Conservation (phyloP, 441 rosid species). For the Populus hybrid region DNA sequence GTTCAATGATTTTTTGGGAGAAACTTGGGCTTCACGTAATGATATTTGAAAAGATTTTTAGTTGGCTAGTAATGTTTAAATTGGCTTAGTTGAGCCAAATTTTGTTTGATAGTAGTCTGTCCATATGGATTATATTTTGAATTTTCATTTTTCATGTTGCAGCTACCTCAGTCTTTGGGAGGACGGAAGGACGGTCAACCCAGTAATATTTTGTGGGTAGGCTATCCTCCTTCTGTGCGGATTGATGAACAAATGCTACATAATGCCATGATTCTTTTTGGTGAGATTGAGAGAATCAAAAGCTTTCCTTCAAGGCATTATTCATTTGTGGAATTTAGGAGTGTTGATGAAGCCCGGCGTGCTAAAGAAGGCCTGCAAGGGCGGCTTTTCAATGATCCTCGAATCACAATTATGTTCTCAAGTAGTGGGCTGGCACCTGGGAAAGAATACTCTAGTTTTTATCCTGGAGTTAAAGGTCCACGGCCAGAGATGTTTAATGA, state of each 20-base stretch:
- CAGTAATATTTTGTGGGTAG: constrained; percentile 83
- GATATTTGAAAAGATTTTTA: neutral
- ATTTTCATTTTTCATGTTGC: constrained; percentile 25
- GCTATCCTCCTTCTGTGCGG: constrained; percentile 89
- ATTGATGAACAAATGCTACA: constrained; percentile 93
- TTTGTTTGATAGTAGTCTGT: neutral
- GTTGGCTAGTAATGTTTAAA: neutral
- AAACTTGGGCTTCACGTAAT: neutral
- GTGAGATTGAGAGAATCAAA: constrained; percentile 91
- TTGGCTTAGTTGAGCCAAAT: neutral
- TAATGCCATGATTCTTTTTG: constrained; percentile 94
- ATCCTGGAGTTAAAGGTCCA: constrained; percentile 57
- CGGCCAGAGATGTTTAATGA: constrained; percentile 61
- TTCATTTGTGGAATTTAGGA: constrained; percentile 93
- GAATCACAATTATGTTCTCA: constrained; percentile 81
- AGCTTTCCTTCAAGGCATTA: constrained; percentile 81
- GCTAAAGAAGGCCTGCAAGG: constrained; percentile 96
- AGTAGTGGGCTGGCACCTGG: constrained; percentile 67
- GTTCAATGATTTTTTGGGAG: neutral
- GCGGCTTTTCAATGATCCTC: constrained; percentile 82
- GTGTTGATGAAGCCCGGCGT: constrained; percentile 88
- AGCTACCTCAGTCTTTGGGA: constrained; percentile 53
- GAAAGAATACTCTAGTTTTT: constrained; percentile 46
- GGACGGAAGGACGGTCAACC: constrained; percentile 60
- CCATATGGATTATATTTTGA: constrained; percentile 9